phyloP scores from a whole-genome alignment of 352 stramenopile genomes.

The Elongisporangium anandrum region DNA sequence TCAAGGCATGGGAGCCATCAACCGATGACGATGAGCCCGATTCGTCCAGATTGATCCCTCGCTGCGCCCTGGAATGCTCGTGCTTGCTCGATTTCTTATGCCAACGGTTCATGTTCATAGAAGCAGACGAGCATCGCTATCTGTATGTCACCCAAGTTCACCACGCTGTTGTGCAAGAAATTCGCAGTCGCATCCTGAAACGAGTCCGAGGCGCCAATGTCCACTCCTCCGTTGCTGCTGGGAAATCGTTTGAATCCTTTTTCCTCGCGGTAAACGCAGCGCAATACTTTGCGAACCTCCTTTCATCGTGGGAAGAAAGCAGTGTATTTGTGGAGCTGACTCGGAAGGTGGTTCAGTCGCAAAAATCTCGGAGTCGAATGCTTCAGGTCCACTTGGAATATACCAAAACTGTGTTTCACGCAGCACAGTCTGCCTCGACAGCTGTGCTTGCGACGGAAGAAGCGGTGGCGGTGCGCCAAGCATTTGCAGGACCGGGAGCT shows the following conservation, averaged over 20 bases:
- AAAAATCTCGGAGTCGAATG: slow-evolving; percentile 48
- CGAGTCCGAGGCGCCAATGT: slow-evolving; percentile 8
- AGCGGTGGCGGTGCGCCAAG: slow-evolving; percentile 61
- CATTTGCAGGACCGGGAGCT: slow-evolving; percentile 53
- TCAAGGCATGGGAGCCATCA: too few relatives aligned
- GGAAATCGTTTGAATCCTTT: slow-evolving; percentile 15
- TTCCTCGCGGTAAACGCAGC: slow-evolving; percentile 47
- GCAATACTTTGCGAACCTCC: slow-evolving; percentile 28
- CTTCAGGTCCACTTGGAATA: slow-evolving; percentile 61
- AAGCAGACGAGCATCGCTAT: slow-evolving; percentile 59
- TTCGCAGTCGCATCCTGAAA: slow-evolving; percentile 12
- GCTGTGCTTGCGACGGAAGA: slow-evolving; percentile 63
- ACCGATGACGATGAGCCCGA: too few relatives aligned
- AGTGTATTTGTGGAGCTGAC: slow-evolving; percentile 65
- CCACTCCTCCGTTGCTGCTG: not conserved
- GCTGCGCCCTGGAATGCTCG: slow-evolving; percentile 29
- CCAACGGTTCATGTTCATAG: slow-evolving; percentile 57
- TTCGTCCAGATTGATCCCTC: slow-evolving; percentile 11
- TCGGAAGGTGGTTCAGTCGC: slow-evolving; percentile 46
- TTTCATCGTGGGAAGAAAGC: slow-evolving; percentile 64
- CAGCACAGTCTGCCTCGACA: slow-evolving; percentile 36
- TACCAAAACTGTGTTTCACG: slow-evolving; percentile 42
- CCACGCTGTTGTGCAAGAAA: slow-evolving; percentile 17
- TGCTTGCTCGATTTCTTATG: slow-evolving; percentile 65
- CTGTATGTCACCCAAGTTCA: slow-evolving; percentile 78